A percentile compares a stretch with the other conserved stretches of the same genome.
phyloP scores from a whole-genome alignment of 441 rosid genomes.

The Pelargonium cotyledonis region DNA sequence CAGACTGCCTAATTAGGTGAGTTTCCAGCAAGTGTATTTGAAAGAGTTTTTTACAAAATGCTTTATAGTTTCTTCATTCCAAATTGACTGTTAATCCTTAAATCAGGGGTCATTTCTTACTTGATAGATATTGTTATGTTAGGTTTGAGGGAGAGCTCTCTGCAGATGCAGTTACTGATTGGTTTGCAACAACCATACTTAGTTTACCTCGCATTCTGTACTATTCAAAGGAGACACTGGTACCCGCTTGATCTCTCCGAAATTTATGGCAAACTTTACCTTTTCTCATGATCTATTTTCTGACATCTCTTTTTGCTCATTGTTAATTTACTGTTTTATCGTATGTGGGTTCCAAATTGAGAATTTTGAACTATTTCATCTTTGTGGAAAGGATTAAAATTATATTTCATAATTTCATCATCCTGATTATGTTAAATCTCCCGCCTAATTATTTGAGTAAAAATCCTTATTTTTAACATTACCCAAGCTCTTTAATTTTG shows the following conservation, averaged over 20 bases:
- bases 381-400: background rate
- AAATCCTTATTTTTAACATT: background rate
- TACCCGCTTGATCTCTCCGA: constrained; percentile 26
- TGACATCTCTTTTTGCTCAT: background rate
- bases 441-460: background rate
- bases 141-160: constrained; percentile 85
- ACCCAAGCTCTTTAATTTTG: background rate
- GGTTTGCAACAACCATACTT: constrained; percentile 74
- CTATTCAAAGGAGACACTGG: constrained; percentile 84
- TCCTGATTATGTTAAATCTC: background rate
- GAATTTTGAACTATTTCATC: background rate
- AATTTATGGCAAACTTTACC: constrained; percentile 1
- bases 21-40: constrained; percentile 19
- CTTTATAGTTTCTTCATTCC: background rate
- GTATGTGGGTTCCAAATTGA: background rate
- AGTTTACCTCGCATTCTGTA: constrained; percentile 81
- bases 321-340: background rate
- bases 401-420: background rate
- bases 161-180: constrained; percentile 70
- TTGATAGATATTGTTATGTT: constrained; percentile 18
- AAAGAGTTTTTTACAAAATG: background rate
- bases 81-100: background rate
- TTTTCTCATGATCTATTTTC: constrained; percentile 9
- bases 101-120: constrained; percentile 10
- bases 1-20: constrained; percentile 69